Evolutionary conservation across 768 basidiomycete species (phyloP), one percentile per base, ranked within the genome.

Genomic region (Candolleomyces aberdarensis): DNA sequence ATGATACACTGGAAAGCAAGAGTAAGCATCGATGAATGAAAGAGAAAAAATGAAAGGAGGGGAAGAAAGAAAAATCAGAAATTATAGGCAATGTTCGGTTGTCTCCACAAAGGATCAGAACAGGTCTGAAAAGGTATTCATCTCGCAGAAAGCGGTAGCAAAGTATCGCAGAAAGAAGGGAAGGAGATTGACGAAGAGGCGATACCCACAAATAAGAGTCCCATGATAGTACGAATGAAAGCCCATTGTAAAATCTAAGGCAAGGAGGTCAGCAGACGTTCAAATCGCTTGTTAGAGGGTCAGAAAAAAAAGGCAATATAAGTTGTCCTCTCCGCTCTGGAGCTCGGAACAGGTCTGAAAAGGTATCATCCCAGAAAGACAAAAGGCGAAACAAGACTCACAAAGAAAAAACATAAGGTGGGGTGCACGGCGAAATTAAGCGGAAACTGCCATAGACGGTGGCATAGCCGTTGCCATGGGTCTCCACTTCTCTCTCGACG

Each of bases 271-370:
- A 68, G 72, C 61, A 47, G 29, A 58, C 32, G 61, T 64, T 55
- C 43, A 17, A 20, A 39, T 46, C 31, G 54, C 26, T 49, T 36
- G 40, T 55, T 40, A 65, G 63, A 68, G 57, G 61, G 64, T 80
- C 71, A 78, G 79, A 75, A 70, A 67, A 72, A 79, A 80, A 80
- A 85, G 82, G 87, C 86, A 88, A 88, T 86, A 78, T 80, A 67
- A 64, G 66, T 70, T 79, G 78, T 74, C 86, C 87, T 83, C 77
- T 86, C 39, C 39, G 69, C 69, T 67, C 67, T 71, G 53, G 68
- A 65, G 75, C 72, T 91, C 86, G 77, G 89, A 85, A 91, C 87
- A 90, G 88, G 88, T 89, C 87, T 90, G 85, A 83, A 76, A 72
- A 58, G 71, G 68, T 83, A 76, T 89, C 89, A 88, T 91, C 36